These are phyloP conservation scores for Gymnopus androsaceus DNA, from an alignment of 1,284 basidiomycete species.

Conservation along the genomic window DNA sequence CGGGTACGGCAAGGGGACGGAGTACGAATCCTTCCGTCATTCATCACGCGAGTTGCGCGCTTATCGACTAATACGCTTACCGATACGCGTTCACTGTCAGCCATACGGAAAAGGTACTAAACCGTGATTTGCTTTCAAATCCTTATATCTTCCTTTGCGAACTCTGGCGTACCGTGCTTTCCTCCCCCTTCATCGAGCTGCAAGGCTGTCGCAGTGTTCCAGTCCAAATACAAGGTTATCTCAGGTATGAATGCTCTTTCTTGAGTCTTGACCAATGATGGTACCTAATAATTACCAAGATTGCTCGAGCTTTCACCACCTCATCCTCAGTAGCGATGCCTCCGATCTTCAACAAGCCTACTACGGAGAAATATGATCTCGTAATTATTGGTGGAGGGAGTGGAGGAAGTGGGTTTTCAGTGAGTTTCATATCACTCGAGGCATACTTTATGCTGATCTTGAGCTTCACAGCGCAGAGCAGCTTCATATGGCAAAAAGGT, in stretches of 20 bases:
- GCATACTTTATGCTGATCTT: neutral
- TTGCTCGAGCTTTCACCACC: constrained; percentile 49
- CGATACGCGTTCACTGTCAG: neutral
- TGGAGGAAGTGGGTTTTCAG: constrained; percentile 78
- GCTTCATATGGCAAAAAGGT: constrained; percentile 94
- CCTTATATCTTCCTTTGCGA: neutral
- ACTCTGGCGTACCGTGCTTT: constrained; percentile 6
- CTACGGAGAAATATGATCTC: constrained; percentile 72
- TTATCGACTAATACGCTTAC: neutral
- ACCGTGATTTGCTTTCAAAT: neutral
- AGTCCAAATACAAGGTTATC: neutral
- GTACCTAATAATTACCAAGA: constrained; percentile 36
- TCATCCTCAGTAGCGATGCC: constrained; percentile 54
- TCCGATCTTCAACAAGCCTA: constrained; percentile 63
- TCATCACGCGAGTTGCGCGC: no score
- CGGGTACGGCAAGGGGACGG: no score
- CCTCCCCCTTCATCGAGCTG: neutral
- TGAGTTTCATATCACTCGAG: constrained; percentile 35
- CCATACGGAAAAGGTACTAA: neutral
- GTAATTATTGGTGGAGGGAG: constrained; percentile 85
- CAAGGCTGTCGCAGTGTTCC: constrained; percentile 2
- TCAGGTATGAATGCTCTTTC: neutral
- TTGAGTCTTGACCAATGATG: neutral
- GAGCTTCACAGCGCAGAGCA: constrained; percentile 69
- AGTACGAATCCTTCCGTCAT: neutral